These are phyloP conservation scores for Plasmodium reichenowi DNA, from an alignment of 169 alveolate genomes.

Conservation along the genomic window DNA sequence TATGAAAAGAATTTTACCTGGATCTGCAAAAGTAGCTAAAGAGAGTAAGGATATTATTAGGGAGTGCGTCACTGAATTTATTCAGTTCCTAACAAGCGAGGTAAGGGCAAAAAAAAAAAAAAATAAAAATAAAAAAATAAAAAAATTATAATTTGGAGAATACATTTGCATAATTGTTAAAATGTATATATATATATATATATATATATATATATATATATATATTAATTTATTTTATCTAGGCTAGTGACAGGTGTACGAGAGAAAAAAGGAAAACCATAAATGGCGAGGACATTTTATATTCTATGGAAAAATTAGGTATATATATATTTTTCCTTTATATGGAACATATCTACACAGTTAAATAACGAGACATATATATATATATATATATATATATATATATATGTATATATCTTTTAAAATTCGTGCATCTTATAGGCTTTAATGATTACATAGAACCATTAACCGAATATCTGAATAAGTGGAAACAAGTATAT, in stretches of 20 bases:
- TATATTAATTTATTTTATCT: neutral
- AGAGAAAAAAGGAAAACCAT: constrained; percentile 94
- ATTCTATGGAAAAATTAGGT: constrained; percentile 94
- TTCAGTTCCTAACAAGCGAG: constrained; percentile 94
- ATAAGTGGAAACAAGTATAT: constrained; percentile 87
- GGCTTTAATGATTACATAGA: constrained; percentile 87
- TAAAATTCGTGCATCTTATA: neutral
- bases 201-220: too few species aligned
- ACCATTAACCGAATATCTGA: constrained; percentile 86
- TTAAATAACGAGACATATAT: neutral
- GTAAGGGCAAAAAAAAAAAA: constrained; percentile 49
- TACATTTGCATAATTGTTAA: neutral
- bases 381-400: neutral
- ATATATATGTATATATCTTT: neutral
- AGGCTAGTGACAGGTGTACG: constrained; percentile 95
- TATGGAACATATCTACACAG: neutral
- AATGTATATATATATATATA: too few species aligned
- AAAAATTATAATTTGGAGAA: neutral
- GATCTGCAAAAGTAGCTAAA: constrained; percentile 93
- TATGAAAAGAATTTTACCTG: constrained; percentile 95
- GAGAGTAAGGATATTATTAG: constrained; percentile 95
- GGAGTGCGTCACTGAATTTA: constrained; percentile 96
- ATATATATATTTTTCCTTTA: constrained; percentile 12
- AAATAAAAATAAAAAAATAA: too few species aligned
- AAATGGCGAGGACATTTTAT: constrained; percentile 94